Evolutionary conservation across 1,139 yeast species (phyloP).

Genomic region (Zygotorulaspora mrakii): DNA sequence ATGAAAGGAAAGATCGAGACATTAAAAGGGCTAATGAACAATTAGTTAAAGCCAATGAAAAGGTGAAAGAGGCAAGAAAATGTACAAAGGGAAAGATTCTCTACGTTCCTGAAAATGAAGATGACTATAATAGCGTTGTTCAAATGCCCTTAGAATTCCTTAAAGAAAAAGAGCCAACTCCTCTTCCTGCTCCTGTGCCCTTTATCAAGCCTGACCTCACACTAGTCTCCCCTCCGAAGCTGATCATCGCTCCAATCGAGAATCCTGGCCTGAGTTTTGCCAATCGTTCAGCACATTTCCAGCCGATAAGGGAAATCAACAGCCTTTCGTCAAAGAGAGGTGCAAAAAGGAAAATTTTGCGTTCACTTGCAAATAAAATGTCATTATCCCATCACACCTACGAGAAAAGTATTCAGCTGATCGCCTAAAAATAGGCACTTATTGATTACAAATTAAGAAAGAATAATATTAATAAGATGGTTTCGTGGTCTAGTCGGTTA

Average conservation of each 20-base stretch:
- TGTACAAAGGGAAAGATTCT: neutral
- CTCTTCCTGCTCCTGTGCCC: neutral
- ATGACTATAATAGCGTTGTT: neutral
- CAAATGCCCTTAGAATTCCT: slow-evolving; percentile 1
- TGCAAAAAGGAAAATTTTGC: slow-evolving; percentile 1
- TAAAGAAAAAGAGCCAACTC: neutral
- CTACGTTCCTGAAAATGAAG: neutral
- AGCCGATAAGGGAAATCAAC: neutral
- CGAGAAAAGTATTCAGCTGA: slow-evolving; percentile 1
- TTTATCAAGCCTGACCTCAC: neutral
- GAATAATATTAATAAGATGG: too few relatives aligned
- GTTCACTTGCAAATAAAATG: slow-evolving; percentile 3
- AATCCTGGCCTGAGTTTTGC: neutral
- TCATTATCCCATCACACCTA: neutral
- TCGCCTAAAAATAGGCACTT: neutral
- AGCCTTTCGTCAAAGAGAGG: slow-evolving; percentile 1
- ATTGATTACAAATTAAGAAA: too few relatives aligned
- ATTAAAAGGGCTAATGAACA: neutral
- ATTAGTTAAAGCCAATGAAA: neutral
- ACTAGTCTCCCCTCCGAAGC: neutral
- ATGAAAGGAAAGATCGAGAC: neutral
- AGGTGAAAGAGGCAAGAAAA: neutral
- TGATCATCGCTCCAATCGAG: neutral
- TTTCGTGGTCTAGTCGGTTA: slow-evolving; percentile 97
- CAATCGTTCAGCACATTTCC: neutral